Evolutionary conservation across 148 eudicot species (phyloP).

Genomic region (Spergularia bocconei): DNA sequence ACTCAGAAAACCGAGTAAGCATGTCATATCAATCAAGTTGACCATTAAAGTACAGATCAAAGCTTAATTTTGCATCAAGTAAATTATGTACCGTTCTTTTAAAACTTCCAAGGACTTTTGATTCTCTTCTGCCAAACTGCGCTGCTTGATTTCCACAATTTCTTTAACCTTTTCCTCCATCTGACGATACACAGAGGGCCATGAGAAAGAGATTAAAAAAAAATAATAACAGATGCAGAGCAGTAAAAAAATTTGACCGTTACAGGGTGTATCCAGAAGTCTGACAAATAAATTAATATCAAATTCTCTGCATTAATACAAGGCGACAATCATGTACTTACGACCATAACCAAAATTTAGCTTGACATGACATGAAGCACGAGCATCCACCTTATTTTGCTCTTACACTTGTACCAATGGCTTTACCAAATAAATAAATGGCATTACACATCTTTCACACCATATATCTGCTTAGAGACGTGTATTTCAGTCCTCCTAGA

Average conservation of each 20-base stretch:
- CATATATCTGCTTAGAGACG: neutral
- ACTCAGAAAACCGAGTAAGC: neutral
- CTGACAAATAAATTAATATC: neutral
- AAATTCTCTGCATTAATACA: neutral
- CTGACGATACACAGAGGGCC: slow-evolving; percentile 32
- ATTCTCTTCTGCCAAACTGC: slow-evolving; percentile 97
- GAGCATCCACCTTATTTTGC: neutral
- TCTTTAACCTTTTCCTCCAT: slow-evolving; percentile 99
- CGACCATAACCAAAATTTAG: neutral
- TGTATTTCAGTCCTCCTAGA: neutral
- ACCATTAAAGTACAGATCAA: slow-evolving; percentile 10
- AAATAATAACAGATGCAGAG: neutral
- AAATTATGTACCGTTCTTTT: slow-evolving; percentile 71
- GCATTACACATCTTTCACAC: neutral
- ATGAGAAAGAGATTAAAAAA: slow-evolving; percentile 3
- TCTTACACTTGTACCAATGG: neutral
- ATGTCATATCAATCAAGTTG: neutral
- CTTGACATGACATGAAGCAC: neutral
- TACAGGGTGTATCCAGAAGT: neutral
- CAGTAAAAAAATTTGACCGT: neutral
- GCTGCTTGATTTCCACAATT: slow-evolving; percentile 95
- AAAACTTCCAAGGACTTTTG: slow-evolving; percentile 87
- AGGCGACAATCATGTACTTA: slow-evolving; percentile 2
- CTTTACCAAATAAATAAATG: neutral
- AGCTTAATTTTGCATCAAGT: neutral